Evolutionary conservation across 2,329 filamentous ascomycete species (phyloP).

Genomic region (Dothiorella sarmentorum): DNA sequence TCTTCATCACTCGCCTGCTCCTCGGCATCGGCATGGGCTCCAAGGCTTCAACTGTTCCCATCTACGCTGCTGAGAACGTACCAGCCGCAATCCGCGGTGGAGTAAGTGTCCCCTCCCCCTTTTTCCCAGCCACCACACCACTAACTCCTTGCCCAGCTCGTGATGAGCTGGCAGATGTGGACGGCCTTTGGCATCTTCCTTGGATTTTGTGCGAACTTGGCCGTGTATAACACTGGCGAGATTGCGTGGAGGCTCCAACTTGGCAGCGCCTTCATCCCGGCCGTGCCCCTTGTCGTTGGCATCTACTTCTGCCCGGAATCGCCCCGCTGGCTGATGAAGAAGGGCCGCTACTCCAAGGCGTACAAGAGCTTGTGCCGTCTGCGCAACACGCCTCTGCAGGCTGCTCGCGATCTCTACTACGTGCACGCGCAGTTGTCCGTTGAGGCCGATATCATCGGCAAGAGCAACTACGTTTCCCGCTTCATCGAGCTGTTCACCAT

Average conservation of each 20-base stretch:
- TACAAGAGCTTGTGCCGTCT: conserved; percentile 39
- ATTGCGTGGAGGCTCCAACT: conserved; percentile 41
- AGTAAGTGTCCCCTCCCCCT: no score
- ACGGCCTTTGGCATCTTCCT: conserved; percentile 46
- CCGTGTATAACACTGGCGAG: conserved; percentile 34
- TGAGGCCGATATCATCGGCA: conserved; percentile 34
- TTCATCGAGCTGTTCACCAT: conserved; percentile 62
- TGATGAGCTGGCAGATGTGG: conserved; percentile 48
- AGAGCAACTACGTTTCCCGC: conserved; percentile 40
- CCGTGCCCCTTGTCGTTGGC: conserved; percentile 36
- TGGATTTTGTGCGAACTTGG: conserved; percentile 41
- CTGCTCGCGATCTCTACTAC: conserved; percentile 43
- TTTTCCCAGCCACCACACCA: no score
- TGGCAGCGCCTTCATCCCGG: conserved; percentile 39
- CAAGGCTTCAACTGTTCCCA: conserved; percentile 45
- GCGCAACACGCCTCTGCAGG: conserved; percentile 39
- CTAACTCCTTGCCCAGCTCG: no score
- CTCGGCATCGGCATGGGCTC: conserved; percentile 44
- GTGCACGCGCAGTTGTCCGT: conserved; percentile 37
- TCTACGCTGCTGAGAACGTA: conserved; percentile 40
- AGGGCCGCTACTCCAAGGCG: conserved; percentile 37
- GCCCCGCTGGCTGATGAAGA: conserved; percentile 41
- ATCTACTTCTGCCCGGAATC: conserved; percentile 43
- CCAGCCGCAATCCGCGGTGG: conserved; percentile 41
- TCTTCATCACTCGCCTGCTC: conserved; percentile 37